Conservation (phyloP, 2,329 filamentous ascomycete species). For the Talaromyces funiculosus region DNA sequence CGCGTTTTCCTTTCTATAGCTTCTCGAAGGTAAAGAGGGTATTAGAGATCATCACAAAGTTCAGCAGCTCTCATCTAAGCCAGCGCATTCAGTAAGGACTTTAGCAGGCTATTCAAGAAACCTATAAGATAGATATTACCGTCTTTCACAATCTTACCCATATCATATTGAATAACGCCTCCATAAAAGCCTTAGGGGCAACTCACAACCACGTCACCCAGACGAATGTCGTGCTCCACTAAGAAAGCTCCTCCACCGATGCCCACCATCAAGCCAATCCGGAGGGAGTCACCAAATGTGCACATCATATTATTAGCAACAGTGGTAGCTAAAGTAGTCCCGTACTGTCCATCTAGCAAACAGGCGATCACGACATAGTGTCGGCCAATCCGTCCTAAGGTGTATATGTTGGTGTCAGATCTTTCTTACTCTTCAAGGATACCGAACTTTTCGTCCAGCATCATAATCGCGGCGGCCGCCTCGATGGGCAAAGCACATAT, state of each 20-base stretch:
- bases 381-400: not conserved
- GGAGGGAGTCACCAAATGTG: conserved; percentile 15
- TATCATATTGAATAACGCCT: conserved; percentile 21
- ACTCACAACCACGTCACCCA: conserved; percentile 16
- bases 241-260: conserved; percentile 14
- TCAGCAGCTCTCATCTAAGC: not conserved
- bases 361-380: conserved; percentile 8
- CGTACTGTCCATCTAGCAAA: conserved; percentile 15
- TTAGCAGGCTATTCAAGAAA: not conserved
- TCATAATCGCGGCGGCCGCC: conserved; percentile 14
- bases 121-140: not conserved
- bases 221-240: not conserved
- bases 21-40: not conserved
- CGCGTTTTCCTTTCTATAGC: not conserved
- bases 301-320: conserved; percentile 17
- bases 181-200: conserved; percentile 4
- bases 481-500: conserved; percentile 14
- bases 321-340: conserved; percentile 14
- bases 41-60: not conserved
- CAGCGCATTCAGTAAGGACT: not conserved
- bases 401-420: conserved; percentile 8
- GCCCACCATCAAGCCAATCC: conserved; percentile 16
- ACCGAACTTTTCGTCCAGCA: conserved; percentile 4
- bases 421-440: not conserved
- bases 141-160: conserved; percentile 11